Percentiles rank a stretch among this genome's conserved stretches.
These are phyloP conservation scores for Polychytrium aggregatum DNA, from an alignment of 192 early-diverging fungal genomes.

Conservation along the genomic window DNA sequence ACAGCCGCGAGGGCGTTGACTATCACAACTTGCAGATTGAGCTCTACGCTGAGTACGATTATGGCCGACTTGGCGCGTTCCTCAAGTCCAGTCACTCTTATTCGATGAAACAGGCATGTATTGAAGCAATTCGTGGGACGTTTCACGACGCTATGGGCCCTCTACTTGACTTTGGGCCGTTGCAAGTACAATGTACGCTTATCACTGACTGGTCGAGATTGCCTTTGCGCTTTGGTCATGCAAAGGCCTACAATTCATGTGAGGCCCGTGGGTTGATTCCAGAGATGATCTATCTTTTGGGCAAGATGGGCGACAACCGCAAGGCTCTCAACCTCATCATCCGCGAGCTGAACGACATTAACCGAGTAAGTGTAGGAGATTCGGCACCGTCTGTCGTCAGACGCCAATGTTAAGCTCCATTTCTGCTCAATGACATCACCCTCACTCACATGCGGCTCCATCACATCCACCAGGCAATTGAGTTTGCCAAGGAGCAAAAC, in stretches of 20 bases:
- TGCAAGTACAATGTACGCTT: too few relatives aligned
- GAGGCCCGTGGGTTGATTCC: constrained; percentile 80
- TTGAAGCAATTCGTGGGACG: too few relatives aligned
- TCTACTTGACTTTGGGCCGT: too few relatives aligned
- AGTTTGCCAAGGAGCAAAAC: constrained; percentile 96
- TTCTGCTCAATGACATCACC: too few relatives aligned
- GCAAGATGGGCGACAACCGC: constrained; percentile 95
- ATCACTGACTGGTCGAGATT: constrained; percentile 7
- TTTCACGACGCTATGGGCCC: too few relatives aligned
- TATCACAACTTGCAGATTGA: constrained; percentile 49
- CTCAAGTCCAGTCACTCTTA: constrained; percentile 67
- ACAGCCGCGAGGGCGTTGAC: constrained; percentile 23
- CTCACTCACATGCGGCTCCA: too few relatives aligned
- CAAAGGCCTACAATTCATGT: constrained; percentile 68
- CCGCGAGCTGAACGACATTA: constrained; percentile 76
- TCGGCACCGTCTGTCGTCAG: too few relatives aligned
- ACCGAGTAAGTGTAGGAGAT: too few relatives aligned
- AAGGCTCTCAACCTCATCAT: constrained; percentile 90
- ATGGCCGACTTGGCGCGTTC: constrained; percentile 67
- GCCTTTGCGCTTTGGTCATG: constrained; percentile 5
- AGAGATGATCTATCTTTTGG: constrained; percentile 95
- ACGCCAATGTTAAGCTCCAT: too few relatives aligned
- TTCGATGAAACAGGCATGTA: constrained; percentile 66
- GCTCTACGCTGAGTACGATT: constrained; percentile 86
- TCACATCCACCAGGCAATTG: constrained; percentile 84